Base-by-base conservation (phyloP, 1,139 yeast genomes). In the Yamadazyma pseudoaaseri region DNA sequence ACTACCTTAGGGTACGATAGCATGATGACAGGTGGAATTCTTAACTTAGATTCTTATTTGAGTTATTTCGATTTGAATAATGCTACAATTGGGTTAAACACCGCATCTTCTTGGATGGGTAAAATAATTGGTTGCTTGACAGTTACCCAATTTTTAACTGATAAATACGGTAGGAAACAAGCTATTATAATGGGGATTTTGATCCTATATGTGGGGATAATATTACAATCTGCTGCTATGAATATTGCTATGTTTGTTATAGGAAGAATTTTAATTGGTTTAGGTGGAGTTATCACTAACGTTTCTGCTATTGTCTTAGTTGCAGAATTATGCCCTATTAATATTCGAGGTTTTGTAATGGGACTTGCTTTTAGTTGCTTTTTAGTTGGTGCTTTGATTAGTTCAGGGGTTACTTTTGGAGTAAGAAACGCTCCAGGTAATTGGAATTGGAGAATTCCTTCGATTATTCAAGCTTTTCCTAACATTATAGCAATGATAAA, bases 401-500 rank as follows among this genome's bases (percentile, higher is more conserved):
- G 44, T 23, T 23, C 37, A 26, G 46, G 46, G 6, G 35, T 45
- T n/a, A 42, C 49, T 8, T 46, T 35, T 31, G 49, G 39, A 6
- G 21, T 31, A 16, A 29, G 45, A 35, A 37, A 43, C 30, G 30
- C 33, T n/a, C 35, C 43, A 5, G 51, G 49, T 5, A 36, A 37
- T 24, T 46, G 48, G 48, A 35, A 37, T 20, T 47, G 51, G 51
- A 47, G 48, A 37, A 33, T 41, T 21, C 51, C 51, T 8, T 46
- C 49, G 3, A 40, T 47, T 14, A 18, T 47, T n/a, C 51, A 46
- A 31, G 40, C 23, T 15, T 37, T 25, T 10, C 48, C 48, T 4
- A 34, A 27, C 17, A 1, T 43, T 13, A 8, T 44, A 20, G 47
- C 47, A 10, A 10, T 41, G 4, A 12, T 41, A 4, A 42, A 39